phyloP scores from a whole-genome alignment of 805 yeast species.

The Schwanniomyces sp. region DNA sequence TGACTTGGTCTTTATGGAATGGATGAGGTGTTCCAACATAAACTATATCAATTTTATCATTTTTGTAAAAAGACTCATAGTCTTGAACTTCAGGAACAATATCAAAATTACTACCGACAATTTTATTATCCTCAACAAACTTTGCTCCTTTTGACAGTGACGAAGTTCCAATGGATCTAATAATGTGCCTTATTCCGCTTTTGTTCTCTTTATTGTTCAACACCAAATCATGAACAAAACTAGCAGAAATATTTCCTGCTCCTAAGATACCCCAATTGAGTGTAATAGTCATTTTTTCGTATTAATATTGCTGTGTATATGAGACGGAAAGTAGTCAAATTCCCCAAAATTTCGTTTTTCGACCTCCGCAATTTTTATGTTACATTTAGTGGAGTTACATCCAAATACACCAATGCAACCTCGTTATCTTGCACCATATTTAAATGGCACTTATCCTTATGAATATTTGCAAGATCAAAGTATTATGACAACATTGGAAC shows the following conservation, averaged over 20 bases:
- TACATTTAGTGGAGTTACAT: neutral
- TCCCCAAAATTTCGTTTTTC: neutral
- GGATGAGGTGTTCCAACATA: slow-evolving; percentile 58
- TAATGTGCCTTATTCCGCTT: slow-evolving; percentile 26
- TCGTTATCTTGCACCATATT: slow-evolving; percentile 51
- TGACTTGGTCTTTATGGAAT: slow-evolving; percentile 47
- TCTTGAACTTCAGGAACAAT: slow-evolving; percentile 22
- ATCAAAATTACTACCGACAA: slow-evolving; percentile 21
- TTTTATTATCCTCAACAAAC: slow-evolving; percentile 23
- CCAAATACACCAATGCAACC: slow-evolving; percentile 32
- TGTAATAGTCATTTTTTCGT: slow-evolving; percentile 4
- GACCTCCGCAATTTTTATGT: neutral
- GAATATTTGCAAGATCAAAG: neutral
- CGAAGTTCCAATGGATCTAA: slow-evolving; percentile 42
- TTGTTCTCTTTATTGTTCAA: slow-evolving; percentile 23
- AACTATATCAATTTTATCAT: slow-evolving; percentile 45
- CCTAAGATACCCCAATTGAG: slow-evolving; percentile 51
- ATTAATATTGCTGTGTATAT: neutral
- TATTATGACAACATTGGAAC: neutral
- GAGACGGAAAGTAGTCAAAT: neutral
- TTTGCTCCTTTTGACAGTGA: slow-evolving; percentile 30
- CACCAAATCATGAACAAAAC: slow-evolving; percentile 40
- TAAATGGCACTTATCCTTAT: slow-evolving; percentile 10
- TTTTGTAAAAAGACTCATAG: slow-evolving; percentile 47
- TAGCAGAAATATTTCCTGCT: slow-evolving; percentile 48